Conservation (phyloP, 345 rosid genomes). For the Combretum micranthum region DNA sequence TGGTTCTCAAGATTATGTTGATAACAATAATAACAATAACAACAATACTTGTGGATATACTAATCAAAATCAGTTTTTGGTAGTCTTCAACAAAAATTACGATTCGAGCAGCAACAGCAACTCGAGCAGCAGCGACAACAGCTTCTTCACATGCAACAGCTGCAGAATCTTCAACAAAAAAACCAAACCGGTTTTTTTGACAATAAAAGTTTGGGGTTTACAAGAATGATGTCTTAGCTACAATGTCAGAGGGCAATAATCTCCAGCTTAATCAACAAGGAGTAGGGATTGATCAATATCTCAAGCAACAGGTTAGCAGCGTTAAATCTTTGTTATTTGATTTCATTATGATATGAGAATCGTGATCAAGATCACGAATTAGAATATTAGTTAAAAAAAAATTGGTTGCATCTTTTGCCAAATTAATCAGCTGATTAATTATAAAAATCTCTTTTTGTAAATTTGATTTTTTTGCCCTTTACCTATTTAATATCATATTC, state of each 20-base stretch:
- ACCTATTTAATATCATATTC: no score
- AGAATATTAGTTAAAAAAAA: no score
- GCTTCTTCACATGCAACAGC: conserved; percentile 19
- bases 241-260: background rate
- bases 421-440: no score
- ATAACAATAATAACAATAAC: conserved; percentile 6
- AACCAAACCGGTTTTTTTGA: conserved; percentile 3
- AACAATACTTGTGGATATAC: conserved; percentile 12
- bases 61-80: conserved; percentile 12
- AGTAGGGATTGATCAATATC: background rate
- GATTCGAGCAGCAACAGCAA: background rate
- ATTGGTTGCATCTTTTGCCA: no score
- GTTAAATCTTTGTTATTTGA: conserved; percentile 24
- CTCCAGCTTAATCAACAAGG: background rate
- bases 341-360: background rate
- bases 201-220: background rate
- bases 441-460: no score
- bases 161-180: conserved; percentile 18
- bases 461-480: no score
- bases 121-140: conserved; percentile 19
- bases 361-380: no score
- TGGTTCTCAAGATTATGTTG: conserved; percentile 36
- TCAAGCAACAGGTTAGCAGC: background rate
- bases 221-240: conserved; percentile 1
- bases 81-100: conserved; percentile 22